Evolutionary conservation across 2,329 filamentous ascomycete genomes (phyloP).

Genomic region (Rasamsonia emersonii): DNA sequence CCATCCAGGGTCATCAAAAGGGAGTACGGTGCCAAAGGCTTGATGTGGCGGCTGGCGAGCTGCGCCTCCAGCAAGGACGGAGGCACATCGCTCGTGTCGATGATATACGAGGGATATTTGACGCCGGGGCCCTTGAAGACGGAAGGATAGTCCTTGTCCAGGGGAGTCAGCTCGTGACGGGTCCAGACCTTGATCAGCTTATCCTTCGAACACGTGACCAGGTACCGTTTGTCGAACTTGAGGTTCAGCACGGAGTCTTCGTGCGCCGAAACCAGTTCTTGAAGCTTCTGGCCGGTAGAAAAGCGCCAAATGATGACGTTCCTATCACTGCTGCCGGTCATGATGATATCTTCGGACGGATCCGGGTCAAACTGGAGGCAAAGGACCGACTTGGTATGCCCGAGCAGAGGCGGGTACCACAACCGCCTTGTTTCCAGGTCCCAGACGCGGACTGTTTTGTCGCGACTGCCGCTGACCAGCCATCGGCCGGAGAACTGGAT

Average conservation of each 20-base stretch:
- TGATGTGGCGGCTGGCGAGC: slow-evolving; percentile 33
- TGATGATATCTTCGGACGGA: slow-evolving; percentile 81
- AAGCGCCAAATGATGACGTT: slow-evolving; percentile 89
- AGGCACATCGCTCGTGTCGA: slow-evolving; percentile 40
- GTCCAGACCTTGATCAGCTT: slow-evolving; percentile 97
- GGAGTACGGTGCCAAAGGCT: slow-evolving; percentile 55
- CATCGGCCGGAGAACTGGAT: slow-evolving; percentile 80
- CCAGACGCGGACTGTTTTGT: slow-evolving; percentile 84
- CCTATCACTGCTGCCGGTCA: slow-evolving; percentile 89
- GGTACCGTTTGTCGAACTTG: slow-evolving; percentile 78
- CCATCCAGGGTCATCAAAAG: slow-evolving; percentile 73
- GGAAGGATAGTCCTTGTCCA: slow-evolving; percentile 38
- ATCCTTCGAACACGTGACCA: slow-evolving; percentile 96
- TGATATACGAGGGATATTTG: slow-evolving; percentile 45
- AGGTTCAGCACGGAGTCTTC: slow-evolving; percentile 88
- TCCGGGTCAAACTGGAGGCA: slow-evolving; percentile 92
- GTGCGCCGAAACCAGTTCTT: slow-evolving; percentile 69
- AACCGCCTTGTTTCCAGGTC: slow-evolving; percentile 73
- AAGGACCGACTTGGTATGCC: slow-evolving; percentile 78
- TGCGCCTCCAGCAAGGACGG: slow-evolving; percentile 34
- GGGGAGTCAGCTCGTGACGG: slow-evolving; percentile 53
- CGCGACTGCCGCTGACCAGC: slow-evolving; percentile 87
- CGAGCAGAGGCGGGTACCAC: slow-evolving; percentile 61
- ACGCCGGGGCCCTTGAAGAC: slow-evolving; percentile 34
- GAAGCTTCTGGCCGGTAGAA: slow-evolving; percentile 76